A percentile compares a stretch with the other conserved stretches of the same genome.
Evolutionary conservation across 257 asterid species (phyloP).

Genomic region (Nicotiana tabacum): DNA sequence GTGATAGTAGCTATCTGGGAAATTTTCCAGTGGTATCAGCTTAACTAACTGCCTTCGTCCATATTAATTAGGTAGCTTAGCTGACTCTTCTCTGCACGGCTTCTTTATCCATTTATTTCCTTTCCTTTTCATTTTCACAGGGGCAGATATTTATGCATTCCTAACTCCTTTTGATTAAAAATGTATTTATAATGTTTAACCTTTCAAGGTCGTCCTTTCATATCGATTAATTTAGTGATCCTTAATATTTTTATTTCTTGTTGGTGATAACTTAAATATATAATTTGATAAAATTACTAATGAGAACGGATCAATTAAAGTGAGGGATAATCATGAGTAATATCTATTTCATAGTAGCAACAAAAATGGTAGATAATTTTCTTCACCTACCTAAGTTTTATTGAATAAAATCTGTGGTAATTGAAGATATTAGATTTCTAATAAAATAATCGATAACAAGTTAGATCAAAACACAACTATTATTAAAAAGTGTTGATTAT

Average conservation of each 20-base stretch:
- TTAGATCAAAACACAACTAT: fast-evolving
- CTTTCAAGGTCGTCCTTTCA: background rate
- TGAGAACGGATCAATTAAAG: background rate
- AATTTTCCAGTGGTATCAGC: background rate
- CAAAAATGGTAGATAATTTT: background rate
- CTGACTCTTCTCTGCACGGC: background rate
- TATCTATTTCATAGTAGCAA: no score
- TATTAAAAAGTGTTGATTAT: background rate
- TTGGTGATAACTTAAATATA: background rate
- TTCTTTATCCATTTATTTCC: background rate
- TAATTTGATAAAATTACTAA: background rate
- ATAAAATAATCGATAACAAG: background rate
- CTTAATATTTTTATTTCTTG: background rate
- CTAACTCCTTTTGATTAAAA: background rate
- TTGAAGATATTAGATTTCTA: background rate
- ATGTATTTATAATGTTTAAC: background rate
- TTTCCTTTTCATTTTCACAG: background rate
- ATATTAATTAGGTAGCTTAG: background rate
- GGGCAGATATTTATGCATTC: background rate
- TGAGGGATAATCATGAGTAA: no score
- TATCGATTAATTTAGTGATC: background rate
- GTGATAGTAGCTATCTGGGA: background rate
- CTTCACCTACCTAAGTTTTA: background rate
- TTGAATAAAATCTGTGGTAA: fast-evolving
- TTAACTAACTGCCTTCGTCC: background rate